Base-by-base conservation (phyloP, 2,329 filamentous ascomycete genomes). In the Fusarium brachygibbosum region DNA sequence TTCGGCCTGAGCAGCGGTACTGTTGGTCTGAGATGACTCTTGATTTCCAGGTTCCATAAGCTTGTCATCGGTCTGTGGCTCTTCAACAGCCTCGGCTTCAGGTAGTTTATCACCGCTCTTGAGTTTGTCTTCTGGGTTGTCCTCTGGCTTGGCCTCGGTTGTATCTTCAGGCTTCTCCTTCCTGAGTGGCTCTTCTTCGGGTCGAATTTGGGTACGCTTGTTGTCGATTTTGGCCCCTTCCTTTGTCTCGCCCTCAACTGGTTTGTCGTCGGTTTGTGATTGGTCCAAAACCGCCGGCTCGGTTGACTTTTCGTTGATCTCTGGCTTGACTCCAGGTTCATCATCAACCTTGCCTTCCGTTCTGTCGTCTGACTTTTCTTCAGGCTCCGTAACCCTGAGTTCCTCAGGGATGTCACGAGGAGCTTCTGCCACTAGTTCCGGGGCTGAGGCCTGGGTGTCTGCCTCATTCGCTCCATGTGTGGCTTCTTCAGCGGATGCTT, bases 401-500 rank as follows among this genome's bases (percentile, higher is more conserved):
- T 38, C 57, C 29, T 48, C 25, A 12, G 35, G 16, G 25, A 17
- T 29, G 23, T 41, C 46, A 9, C 21, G 53, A 17, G 32, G 23
- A 48, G 17, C 17, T 46, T 64, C 31, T 21, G 46, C 45, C 42
- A 38, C 23, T 11, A 23, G 14, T 37, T 58, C 61, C 19, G 38
- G 5, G 32, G 25, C 11, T 14, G 45, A 28, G 17, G 29, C 25
- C 25, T 61, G 42, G 6, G 25, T 8, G 13, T 48, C 25, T 9
- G 38, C 31, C 35, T 45, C 32, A 25, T 32, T 28, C 19, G 40
- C 11, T 17, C 19, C 34, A 19, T 34, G 25, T 41, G n/a, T 51
- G n/a, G 19, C n/a, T 55, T 64, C 44, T 10, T 63, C 34, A 25
- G 10, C n/a, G 21, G 34, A 21, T 34, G 19, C 12, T 25, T 66